Conservation (phyloP, 352 stramenopile species). For the Globisporangium parvum region DNA sequence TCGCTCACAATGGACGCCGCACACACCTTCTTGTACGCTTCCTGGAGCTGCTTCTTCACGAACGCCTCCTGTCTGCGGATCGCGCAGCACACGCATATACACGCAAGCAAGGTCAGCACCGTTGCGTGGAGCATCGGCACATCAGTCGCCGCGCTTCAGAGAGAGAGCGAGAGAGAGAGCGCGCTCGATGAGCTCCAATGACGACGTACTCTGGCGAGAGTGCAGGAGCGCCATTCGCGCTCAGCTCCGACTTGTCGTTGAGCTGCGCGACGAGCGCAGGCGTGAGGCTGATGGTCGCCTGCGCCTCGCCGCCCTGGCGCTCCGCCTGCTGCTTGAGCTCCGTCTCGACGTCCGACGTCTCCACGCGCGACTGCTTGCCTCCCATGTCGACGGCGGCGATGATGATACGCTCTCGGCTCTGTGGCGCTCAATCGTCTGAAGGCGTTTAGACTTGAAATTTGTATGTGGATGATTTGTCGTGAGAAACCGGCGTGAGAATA, state of each 20-base stretch:
- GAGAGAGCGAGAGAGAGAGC: neutral
- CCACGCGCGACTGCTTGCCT: conserved; percentile 73
- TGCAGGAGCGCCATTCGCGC: conserved; percentile 9
- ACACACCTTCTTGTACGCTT: conserved; percentile 68
- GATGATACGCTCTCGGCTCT: neutral
- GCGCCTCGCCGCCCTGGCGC: conserved; percentile 30
- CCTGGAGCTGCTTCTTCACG: conserved; percentile 70
- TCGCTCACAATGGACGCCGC: neutral
- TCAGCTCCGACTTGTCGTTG: conserved; percentile 34
- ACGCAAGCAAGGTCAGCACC: neutral
- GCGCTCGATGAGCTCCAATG: neutral
- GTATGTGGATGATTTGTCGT: no score
- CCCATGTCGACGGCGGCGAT: no score
- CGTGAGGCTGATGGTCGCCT: conserved; percentile 60
- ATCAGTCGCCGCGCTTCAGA: neutral
- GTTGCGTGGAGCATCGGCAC: neutral
- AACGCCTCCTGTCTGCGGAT: conserved; percentile 38
- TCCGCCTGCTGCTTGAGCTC: conserved; percentile 44
- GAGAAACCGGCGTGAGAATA: no score
- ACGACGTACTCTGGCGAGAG: conserved; percentile 41
- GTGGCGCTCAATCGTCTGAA: no score
- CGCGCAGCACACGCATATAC: conserved; percentile 2
- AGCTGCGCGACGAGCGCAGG: conserved; percentile 67
- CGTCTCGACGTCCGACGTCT: conserved; percentile 44
- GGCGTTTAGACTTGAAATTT: no score